Conservation (phyloP, 257 asterid genomes). For the Forsythia suspensa region DNA sequence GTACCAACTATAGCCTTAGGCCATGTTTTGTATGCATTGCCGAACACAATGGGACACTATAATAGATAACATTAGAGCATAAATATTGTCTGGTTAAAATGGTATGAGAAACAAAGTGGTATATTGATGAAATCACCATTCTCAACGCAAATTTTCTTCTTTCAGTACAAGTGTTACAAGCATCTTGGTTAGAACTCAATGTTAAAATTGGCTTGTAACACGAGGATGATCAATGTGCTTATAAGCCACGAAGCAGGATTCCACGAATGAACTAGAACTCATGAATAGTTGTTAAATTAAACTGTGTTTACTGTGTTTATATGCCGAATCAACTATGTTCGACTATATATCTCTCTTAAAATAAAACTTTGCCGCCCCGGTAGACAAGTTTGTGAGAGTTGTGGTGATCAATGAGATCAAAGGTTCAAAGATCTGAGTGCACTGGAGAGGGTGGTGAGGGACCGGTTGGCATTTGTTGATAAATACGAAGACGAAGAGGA, state of each 20-base stretch:
- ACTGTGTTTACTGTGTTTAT: not conserved
- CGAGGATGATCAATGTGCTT: too few relatives aligned
- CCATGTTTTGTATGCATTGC: not conserved
- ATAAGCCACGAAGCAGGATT: too few relatives aligned
- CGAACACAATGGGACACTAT: too few relatives aligned
- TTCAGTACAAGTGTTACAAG: too few relatives aligned
- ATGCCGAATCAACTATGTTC: too few relatives aligned
- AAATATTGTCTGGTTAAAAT: too few relatives aligned
- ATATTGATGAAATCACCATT: too few relatives aligned
- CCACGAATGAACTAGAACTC: too few relatives aligned
- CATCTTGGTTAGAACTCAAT: not conserved
- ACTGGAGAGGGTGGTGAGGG: conserved; percentile 77
- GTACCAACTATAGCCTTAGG: too few relatives aligned
- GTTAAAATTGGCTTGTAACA: too few relatives aligned
- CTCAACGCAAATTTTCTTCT: not conserved
- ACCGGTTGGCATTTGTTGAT: conserved; percentile 71
- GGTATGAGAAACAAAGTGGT: too few relatives aligned
- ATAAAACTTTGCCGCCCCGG: conserved; percentile 55
- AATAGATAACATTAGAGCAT: too few relatives aligned
- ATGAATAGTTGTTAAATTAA: not conserved
- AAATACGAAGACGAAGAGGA: conserved; percentile 86
- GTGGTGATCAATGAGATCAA: conserved; percentile 97
- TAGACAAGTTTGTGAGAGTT: conserved; percentile 61
- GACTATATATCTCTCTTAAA: not conserved
- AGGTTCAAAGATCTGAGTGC: conserved; percentile 84